These are phyloP conservation scores for Dendrothele bispora DNA, from an alignment of 768 basidiomycete genomes.

Conservation along the genomic window DNA sequence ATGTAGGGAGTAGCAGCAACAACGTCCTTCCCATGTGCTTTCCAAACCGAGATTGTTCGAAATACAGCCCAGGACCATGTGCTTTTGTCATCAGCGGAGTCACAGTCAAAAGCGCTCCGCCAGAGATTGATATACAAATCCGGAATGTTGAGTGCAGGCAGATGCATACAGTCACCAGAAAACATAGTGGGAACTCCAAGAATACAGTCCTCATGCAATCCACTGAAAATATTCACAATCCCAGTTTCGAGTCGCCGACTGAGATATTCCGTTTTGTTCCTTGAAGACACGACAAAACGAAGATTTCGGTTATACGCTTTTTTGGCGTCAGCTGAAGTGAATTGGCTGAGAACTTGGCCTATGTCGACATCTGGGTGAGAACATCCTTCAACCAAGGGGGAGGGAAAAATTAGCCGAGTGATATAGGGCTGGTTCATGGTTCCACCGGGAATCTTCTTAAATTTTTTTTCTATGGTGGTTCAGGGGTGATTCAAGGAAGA, in stretches of 20 bases:
- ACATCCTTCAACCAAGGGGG: too few species aligned
- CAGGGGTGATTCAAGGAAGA: too few species aligned
- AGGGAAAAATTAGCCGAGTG: too few species aligned
- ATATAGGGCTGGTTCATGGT: too few species aligned
- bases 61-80: constrained; percentile 19
- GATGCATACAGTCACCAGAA: constrained; percentile 31
- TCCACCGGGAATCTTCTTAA: too few species aligned
- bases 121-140: constrained; percentile 26
- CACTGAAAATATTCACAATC: constrained; percentile 25
- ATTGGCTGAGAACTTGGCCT: neutral
- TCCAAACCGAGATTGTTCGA: constrained; percentile 16
- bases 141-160: constrained; percentile 26
- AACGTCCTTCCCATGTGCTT: constrained; percentile 23
- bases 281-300: neutral
- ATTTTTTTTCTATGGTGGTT: too few species aligned
- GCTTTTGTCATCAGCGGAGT: constrained; percentile 1
- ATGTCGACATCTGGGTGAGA: constrained; percentile 29
- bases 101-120: constrained; percentile 15
- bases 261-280: constrained; percentile 4
- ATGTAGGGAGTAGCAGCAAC: constrained; percentile 16
- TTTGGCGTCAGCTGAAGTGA: neutral
- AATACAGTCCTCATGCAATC: constrained; percentile 12
- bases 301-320: neutral
- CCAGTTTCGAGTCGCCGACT: constrained; percentile 18
- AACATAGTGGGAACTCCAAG: constrained; percentile 22